Base-by-base conservation (phyloP, 768 basidiomycete species). In the Termitomyces sp. region DNA sequence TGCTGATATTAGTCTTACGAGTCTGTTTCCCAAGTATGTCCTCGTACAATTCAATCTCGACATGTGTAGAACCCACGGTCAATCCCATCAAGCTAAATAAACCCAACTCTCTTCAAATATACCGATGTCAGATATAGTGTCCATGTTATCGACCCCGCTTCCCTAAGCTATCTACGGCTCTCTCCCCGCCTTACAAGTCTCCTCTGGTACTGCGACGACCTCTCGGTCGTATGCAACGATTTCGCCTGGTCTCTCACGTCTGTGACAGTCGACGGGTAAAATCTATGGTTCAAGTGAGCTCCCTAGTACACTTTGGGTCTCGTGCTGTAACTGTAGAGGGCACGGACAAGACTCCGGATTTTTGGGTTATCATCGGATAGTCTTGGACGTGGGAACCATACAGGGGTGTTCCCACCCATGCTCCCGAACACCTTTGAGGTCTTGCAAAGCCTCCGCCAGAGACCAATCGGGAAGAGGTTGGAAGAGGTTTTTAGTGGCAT, bases 161-260 rank as follows among this genome's bases (percentile, higher is more conserved):
- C 60, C 7, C 45, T 54, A 24, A 20, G 20, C 7, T 30, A n/a
- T 46, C 20, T 58, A 39, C 24, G n/a, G 45, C 46, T 42, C 37
- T 13, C 20, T 30, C 8, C 31, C 54, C 12, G 20, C 33, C 5
- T 18, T 24, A 20, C 48, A 62, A 22, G 54, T 62, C 48, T 31
- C 36, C 47, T 12, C 48, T 49, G 12, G n/a, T 31, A 9, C 53
- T 61, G 15, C 50, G n/a, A 2, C 53, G 44, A 15, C 20, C 27
- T 42, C 9, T 47, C 44, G 1, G 58, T 62, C 18, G 41, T 52
- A 13, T 58, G 57, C 54, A 58, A 61, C 22, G 61, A 57, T n/a
- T 62, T 59, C 36, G 42, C 54, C 6, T 62, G 61, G 58, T 62
- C 57, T 39, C 49, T 62, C 12, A 50, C 48, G 37, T 24, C 36